These are phyloP conservation scores for Linanthus parryae DNA, from an alignment of 148 eudicot species.

Conservation along the genomic window DNA sequence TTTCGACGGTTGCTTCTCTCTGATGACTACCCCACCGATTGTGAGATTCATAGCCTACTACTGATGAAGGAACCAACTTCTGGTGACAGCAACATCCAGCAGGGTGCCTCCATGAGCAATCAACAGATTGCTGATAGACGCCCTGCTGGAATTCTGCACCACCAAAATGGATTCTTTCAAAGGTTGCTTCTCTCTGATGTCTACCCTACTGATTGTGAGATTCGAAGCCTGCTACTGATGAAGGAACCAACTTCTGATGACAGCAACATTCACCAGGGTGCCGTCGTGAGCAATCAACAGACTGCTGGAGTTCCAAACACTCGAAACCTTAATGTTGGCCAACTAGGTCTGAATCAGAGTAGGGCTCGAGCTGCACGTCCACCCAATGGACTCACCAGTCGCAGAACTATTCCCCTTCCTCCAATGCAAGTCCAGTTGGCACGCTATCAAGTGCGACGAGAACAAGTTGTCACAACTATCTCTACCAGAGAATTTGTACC, in stretches of 20 bases:
- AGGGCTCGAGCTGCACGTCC: neutral
- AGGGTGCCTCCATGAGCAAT: neutral
- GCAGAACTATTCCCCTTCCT: neutral
- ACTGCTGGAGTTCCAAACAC: too few species aligned
- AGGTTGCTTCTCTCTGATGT: too few species aligned
- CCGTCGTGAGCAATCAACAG: too few species aligned
- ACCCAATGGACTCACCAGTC: neutral
- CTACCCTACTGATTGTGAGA: too few species aligned
- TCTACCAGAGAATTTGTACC: neutral
- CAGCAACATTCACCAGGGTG: too few species aligned
- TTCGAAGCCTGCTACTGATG: too few species aligned
- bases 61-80: neutral
- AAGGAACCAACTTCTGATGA: too few species aligned
- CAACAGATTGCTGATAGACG: neutral
- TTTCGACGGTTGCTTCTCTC: neutral
- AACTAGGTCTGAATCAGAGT: neutral
- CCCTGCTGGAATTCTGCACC: neutral
- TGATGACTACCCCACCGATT: neutral
- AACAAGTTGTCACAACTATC: neutral
- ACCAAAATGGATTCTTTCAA: neutral
- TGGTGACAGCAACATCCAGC: conserved; percentile 2
- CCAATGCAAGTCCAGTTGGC: neutral
- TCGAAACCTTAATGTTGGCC: neutral
- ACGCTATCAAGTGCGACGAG: neutral
- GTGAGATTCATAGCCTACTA: neutral